Evolutionary conservation across 345 rosid genomes (phyloP).

Genomic region (Gossypium bickii): DNA sequence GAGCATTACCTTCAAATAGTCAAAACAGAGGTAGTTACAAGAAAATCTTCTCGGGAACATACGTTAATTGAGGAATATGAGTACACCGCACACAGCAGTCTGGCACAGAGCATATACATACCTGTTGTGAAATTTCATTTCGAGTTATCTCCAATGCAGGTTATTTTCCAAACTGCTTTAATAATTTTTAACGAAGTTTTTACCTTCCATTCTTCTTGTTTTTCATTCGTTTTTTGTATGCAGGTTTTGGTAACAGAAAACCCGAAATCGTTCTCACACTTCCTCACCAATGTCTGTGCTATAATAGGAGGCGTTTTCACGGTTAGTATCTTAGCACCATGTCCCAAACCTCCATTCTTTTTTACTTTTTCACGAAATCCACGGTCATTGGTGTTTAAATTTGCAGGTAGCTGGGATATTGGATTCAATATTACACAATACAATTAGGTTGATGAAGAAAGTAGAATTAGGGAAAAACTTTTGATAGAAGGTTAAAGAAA

Average conservation of each 20-base stretch:
- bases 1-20: slow-evolving; percentile 97
- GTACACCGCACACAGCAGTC: slow-evolving; percentile 96
- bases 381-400: neutral
- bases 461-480: slow-evolving; percentile 89
- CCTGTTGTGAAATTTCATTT: slow-evolving; percentile 89
- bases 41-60: slow-evolving; percentile 38
- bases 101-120: slow-evolving; percentile 59
- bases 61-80: slow-evolving; percentile 74
- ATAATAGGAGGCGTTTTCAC: slow-evolving; percentile 97
- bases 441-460: slow-evolving; percentile 80
- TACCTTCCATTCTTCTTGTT: neutral
- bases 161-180: slow-evolving; percentile 19
- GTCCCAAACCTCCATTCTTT: neutral
- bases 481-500: slow-evolving; percentile 33
- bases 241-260: slow-evolving; percentile 85
- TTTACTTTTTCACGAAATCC: neutral
- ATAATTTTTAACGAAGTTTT: neutral
- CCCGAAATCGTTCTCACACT: slow-evolving; percentile 82
- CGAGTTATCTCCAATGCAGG: slow-evolving; percentile 99
- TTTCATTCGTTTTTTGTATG: neutral
- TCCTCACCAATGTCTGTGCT: slow-evolving; percentile 92
- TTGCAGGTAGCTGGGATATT: slow-evolving; percentile 92
- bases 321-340: slow-evolving; percentile 42
- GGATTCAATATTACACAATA: slow-evolving; percentile 81
- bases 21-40: slow-evolving; percentile 75